Evolutionary conservation across 1,284 basidiomycete genomes (phyloP).

Genomic region (Cutaneotrichosporon mucoides): DNA sequence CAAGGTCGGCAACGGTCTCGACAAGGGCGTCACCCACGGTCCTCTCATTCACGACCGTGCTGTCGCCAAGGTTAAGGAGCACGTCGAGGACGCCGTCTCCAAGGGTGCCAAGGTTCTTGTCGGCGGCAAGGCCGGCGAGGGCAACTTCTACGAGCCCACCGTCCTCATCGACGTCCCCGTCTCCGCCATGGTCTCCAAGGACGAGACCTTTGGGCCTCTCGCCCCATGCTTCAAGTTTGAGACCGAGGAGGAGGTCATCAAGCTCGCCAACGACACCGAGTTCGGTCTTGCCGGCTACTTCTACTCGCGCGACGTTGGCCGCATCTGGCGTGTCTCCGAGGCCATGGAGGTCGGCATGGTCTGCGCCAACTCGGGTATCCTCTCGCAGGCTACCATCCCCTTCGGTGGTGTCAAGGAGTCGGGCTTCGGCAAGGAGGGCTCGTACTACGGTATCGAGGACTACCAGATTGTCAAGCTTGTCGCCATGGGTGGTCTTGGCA

Average conservation of each 20-base stretch:
- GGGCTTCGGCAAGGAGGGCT: constrained; percentile 50
- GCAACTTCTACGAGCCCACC: constrained; percentile 78
- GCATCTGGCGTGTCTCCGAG: constrained; percentile 95
- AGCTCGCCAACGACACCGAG: constrained; percentile 75
- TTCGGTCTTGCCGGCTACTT: constrained; percentile 90
- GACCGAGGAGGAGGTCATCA: constrained; percentile 86
- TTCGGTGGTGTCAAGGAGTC: constrained; percentile 71
- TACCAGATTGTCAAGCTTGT: constrained; percentile 26
- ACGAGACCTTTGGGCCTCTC: constrained; percentile 85
- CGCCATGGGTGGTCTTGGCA: constrained; percentile 14
- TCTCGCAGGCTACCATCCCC: constrained; percentile 67
- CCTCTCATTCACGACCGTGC: constrained; percentile 87
- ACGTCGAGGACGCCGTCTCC: constrained; percentile 79
- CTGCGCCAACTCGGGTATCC: constrained; percentile 64
- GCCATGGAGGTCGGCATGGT: constrained; percentile 87
- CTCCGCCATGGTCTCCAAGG: constrained; percentile 56
- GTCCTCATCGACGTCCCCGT: constrained; percentile 76
- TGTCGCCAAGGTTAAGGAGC: constrained; percentile 77
- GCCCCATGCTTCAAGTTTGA: constrained; percentile 67
- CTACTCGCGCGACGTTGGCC: constrained; percentile 81
- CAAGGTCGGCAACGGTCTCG: constrained; percentile 85
- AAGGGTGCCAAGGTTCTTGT: constrained; percentile 83
- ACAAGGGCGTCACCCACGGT: constrained; percentile 79
- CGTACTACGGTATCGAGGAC: constrained; percentile 49
- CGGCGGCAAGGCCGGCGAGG: constrained; percentile 65